These are phyloP conservation scores for Xylaria arbuscula DNA, from an alignment of 2,329 filamentous ascomycete species.

Conservation along the genomic window DNA sequence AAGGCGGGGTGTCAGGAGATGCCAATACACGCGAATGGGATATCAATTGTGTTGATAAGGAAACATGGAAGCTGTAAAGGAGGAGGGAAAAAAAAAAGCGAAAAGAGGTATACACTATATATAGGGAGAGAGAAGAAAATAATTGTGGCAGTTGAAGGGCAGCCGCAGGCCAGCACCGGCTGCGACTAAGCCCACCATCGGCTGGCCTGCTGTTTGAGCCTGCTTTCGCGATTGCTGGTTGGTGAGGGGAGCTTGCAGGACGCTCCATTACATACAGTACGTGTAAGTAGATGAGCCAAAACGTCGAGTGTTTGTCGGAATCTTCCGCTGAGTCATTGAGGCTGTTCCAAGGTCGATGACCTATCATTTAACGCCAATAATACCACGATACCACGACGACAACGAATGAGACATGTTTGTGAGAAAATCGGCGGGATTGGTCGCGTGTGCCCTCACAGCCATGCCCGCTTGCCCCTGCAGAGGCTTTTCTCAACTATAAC, in stretches of 20 bases:
- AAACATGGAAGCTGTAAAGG: neutral
- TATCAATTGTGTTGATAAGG: slow-evolving; percentile 7
- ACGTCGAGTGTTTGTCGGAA: slow-evolving; percentile 13
- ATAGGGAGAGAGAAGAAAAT: neutral
- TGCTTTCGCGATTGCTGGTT: slow-evolving; percentile 10
- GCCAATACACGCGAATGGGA: slow-evolving; percentile 22
- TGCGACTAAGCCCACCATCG: slow-evolving; percentile 10
- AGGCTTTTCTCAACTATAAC: neutral
- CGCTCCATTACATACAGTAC: neutral
- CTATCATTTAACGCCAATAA: slow-evolving; percentile 2
- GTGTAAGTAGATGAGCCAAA: too few species aligned
- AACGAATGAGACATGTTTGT: slow-evolving; percentile 1
- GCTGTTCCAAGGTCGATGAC: neutral
- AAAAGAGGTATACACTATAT: slow-evolving; percentile 2
- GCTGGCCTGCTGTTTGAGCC: slow-evolving; percentile 8
- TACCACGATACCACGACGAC: neutral
- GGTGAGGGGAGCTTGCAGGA: slow-evolving; percentile 23
- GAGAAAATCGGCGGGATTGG: neutral
- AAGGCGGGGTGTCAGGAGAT: slow-evolving; percentile 19
- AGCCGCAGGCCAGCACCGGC: slow-evolving; percentile 9
- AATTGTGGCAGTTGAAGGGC: neutral
- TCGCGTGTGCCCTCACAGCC: slow-evolving; percentile 3
- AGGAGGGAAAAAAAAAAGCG: neutral
- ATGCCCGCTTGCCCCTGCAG: neutral
- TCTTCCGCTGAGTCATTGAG: slow-evolving; percentile 21